A percentile compares a stretch with the other conserved stretches of the same genome.
These are phyloP conservation scores for Ustilago xerochloae DNA, from an alignment of 1,284 basidiomycete genomes.

Conservation along the genomic window DNA sequence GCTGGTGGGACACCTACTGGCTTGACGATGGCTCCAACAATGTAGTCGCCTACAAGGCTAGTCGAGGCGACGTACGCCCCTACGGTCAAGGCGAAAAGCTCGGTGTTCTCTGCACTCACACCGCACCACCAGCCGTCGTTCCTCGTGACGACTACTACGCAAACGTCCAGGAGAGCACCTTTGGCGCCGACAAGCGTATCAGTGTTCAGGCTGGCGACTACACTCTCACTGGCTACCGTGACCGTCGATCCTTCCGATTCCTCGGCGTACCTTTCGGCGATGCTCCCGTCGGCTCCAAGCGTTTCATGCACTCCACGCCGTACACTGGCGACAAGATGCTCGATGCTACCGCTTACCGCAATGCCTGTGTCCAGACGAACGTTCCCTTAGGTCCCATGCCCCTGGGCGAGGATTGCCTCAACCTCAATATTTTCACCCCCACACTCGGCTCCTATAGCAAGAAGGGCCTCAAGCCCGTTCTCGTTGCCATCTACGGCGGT, in stretches of 20 bases:
- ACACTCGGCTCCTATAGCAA: conserved; percentile 47
- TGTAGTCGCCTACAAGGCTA: conserved; percentile 30
- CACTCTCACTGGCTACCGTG: conserved; percentile 35
- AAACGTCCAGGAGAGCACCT: neutral
- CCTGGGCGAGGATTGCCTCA: conserved; percentile 71
- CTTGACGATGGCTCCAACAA: conserved; percentile 2
- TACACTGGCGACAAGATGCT: conserved; percentile 36
- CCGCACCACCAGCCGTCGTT: conserved; percentile 13
- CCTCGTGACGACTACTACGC: conserved; percentile 21
- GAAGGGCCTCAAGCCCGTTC: conserved; percentile 72
- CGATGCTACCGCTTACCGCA: conserved; percentile 40
- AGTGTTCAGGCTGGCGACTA: conserved; percentile 28
- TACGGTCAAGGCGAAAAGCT: conserved; percentile 28
- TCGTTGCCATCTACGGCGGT: conserved; percentile 71
- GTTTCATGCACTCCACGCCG: conserved; percentile 38
- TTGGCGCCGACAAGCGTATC: conserved; percentile 21
- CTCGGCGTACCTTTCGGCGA: conserved; percentile 43
- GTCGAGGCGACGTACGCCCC: conserved; percentile 11
- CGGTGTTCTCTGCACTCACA: conserved; percentile 43
- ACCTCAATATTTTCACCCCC: conserved; percentile 74
- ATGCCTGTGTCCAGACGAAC: conserved; percentile 31
- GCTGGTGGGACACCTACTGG: conserved; percentile 31
- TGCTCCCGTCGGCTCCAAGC: conserved; percentile 30
- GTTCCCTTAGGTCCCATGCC: conserved; percentile 20
- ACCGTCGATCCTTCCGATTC: conserved; percentile 41